Evolutionary conservation across 2,329 filamentous ascomycete genomes (phyloP), one percentile per base, ranked within the genome.

Genomic region (Lojkania enalia): DNA sequence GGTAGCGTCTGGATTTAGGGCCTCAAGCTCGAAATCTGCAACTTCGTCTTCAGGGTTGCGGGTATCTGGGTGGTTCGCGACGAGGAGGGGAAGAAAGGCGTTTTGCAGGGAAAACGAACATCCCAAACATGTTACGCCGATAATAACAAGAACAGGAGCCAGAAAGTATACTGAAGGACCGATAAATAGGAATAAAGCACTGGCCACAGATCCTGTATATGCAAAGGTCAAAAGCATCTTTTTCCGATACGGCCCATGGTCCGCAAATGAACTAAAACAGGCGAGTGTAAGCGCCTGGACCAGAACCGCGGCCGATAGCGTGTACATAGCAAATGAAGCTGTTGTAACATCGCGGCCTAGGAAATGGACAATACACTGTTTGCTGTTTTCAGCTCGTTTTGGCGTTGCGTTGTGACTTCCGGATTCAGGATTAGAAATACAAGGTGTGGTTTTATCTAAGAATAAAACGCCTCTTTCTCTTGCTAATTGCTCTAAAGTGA

Each of bases 91-190:
- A 16, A 97, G 74, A 58, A 95, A 96, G 0, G 90, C 94, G 72
- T 97, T 97, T 18, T 96, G 76, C n/a, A 97, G 76, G 2, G 96
- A 91, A 67, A 96, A 96, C 0, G 90, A 95, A n/a, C 89, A 90
- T 14, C 92, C 92, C 56, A 96, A 90, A 29, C 88, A 90, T 1
- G 88, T 91, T 61, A 96, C 95, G 31, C 89, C 87, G 30, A 96
- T 74, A 52, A 96, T 87, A 20, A 90, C 89, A 30, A 96, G 77
- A 2, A 96, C 53, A 0, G 87, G 87, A 18, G 86, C 91, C 5
- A 96, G 67, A 3, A 95, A 70, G 64, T 95, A 96, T n/a, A 88
- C 72, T 29, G 79, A 76, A 20, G 88, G 85, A 35, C 79, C 77
- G 39, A 96, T 80, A 42, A 87, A 83, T 39, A 96, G 81, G 74